phyloP scores from a whole-genome alignment of 148 eudicot species.

The Rhododendron williamsianum region DNA sequence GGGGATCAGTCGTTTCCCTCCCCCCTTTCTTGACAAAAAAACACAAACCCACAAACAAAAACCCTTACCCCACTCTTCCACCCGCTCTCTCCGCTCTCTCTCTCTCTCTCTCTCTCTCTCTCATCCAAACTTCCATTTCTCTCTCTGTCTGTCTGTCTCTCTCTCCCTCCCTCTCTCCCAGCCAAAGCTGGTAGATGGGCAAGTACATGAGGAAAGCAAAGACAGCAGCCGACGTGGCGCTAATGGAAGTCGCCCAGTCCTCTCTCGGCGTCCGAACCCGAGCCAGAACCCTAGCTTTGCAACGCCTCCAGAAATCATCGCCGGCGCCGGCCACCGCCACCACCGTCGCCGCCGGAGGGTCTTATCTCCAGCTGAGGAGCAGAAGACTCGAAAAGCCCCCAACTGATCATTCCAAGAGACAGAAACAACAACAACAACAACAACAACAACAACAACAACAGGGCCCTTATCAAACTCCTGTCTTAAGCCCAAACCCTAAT shows the following conservation, averaged over 20 bases:
- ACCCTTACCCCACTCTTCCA: not conserved
- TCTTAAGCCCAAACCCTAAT: slow-evolving; percentile 9
- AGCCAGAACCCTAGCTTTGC: slow-evolving; percentile 40
- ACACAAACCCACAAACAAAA: not conserved
- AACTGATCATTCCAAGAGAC: not conserved
- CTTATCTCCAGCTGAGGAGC: slow-evolving; percentile 39
- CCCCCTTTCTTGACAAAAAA: no score
- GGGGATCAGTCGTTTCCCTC: no score
- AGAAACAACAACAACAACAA: not conserved
- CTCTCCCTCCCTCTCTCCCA: not conserved
- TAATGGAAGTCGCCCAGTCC: slow-evolving; percentile 21
- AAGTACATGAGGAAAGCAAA: slow-evolving; percentile 30
- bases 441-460: not conserved
- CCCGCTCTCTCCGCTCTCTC: not conserved
- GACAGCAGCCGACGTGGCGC: slow-evolving; percentile 14
- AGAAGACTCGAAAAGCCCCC: slow-evolving; percentile 24
- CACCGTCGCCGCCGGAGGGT: slow-evolving; percentile 9
- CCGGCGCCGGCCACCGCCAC: not conserved
- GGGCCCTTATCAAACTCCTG: not conserved
- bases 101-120: not conserved
- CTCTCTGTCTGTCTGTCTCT: not conserved
- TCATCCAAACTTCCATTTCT: not conserved
- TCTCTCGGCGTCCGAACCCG: slow-evolving; percentile 36
- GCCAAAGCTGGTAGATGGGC: slow-evolving; percentile 25
- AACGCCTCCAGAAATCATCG: slow-evolving; percentile 5